Evolutionary conservation across 371 early-diverging fungal genomes (phyloP), one percentile per base, ranked within the genome.

Genomic region (Scutellospora calospora): DNA sequence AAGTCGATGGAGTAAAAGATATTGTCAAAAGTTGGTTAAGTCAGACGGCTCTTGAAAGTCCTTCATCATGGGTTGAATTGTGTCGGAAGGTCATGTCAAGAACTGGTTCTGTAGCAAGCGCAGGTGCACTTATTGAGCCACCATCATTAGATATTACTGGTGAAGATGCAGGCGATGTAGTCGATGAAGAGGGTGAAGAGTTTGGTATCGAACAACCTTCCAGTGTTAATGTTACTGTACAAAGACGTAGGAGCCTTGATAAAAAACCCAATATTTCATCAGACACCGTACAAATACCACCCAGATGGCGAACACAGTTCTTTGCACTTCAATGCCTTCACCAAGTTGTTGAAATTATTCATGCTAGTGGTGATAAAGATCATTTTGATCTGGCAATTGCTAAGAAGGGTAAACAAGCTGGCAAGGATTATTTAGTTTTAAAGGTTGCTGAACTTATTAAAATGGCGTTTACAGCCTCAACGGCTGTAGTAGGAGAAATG

Each of bases 301-400:
- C 97, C 0, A 87, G 95, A 14, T 97, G 97, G 97, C 84, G 95
- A 35, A 97, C 96, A 0, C 96, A 96, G 57, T 84, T 94, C 2
- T 95, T 96, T 86, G 96, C 96, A 3, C 81, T 97, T 2, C 88
- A 90, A 65, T 95, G 95, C 79, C 86, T 96, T 25, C 91, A 93
- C 27, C 89, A 89, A 72, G 88, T 94, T 5, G 87, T 96, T 35
- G 86, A 90, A 38, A 83, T 91, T 38, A 87, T 93, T 8, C 81
- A 90, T 29, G 84, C 87, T 6, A 89, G 90, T n/a, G 90, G 90
- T 1, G 87, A 86, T 18, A 85, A 84, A 0, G 93, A 92, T 68
- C 95, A 95, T 83, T 89, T 94, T 81, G 91, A 95, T 87, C 84
- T 96, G 41, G 84, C 87, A 4, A 41, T 87, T 4, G 95, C 95